Evolutionary conservation across 768 basidiomycete genomes (phyloP), one percentile per base, ranked within the genome.

Genomic region (Scleroderma citrinum): DNA sequence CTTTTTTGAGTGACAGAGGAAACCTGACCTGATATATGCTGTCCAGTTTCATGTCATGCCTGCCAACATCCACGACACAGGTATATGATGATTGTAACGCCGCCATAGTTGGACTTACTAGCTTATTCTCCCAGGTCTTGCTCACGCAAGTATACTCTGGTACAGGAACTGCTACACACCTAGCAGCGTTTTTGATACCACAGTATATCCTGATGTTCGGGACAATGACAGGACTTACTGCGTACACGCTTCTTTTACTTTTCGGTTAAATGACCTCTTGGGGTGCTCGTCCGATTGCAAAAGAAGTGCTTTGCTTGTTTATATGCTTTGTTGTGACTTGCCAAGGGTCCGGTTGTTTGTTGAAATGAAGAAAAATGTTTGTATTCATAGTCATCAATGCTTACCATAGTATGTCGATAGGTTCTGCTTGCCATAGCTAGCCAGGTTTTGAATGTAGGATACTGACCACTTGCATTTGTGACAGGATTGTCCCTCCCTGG

Each of bases 131-230:
- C 3, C 23, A 84, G 76, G 82, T 85, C 0, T 76, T 75, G 48
- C 64, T 85, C 32, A 84, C 82, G 1, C 82, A 86, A 56, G 76
- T 82, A 8, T 78, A 82, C 57, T 83, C 34, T 35, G 81, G 78
- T 2, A 82, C 80, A 1, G 84, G 85, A 23, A 72, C 68, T 24
- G 80, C 82, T 5, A 80, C 82, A 42, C 76, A 83, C 55, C 64
- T 85, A 4, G 71, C 81, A 1, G 70, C 77, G 5, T 85, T 84
- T 58, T 68, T 86, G 40, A 78, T 85, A 31, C 82, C 81, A 12
- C 84, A 74, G 54, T 76, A 74, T 51, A 48, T 63, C 13, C 56
- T 76, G 40, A 70, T 71, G 68, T 61, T 71, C 11, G 6, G 71
- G 17, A 65, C 64, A 34, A 72, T 68, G 65, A 68, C 67, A 1